A percentile compares a stretch with the other conserved stretches of the same genome.
These are phyloP conservation scores for Kazachstania sp. DNA, from an alignment of 1,139 yeast species.

Conservation along the genomic window DNA sequence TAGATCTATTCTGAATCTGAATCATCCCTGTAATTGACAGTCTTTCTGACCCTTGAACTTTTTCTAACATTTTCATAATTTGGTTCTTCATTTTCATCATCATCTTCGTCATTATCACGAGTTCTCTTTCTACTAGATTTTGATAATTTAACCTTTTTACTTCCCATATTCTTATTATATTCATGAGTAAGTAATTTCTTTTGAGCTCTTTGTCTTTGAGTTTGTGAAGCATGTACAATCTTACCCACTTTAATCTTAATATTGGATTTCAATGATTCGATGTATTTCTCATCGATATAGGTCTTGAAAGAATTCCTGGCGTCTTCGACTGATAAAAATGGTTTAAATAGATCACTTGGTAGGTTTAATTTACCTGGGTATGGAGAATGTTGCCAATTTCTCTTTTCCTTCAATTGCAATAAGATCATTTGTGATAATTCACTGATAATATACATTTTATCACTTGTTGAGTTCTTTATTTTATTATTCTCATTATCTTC, in stretches of 20 bases:
- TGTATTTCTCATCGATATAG: conserved; percentile 19
- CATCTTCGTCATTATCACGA: conserved; percentile 7
- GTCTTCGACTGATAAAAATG: conserved; percentile 38
- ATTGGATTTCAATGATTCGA: conserved; percentile 18
- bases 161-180: conserved; percentile 6
- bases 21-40: conserved; percentile 37
- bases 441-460: conserved; percentile 51
- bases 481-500: conserved; percentile 7
- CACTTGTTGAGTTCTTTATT: conserved; percentile 12
- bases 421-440: conserved; percentile 66
- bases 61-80: conserved; percentile 33
- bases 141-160: neutral
- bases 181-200: conserved; percentile 26
- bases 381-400: conserved; percentile 62
- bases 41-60: conserved; percentile 37
- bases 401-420: conserved; percentile 47
- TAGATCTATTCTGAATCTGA: conserved; percentile 26
- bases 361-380: conserved; percentile 75
- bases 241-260: conserved; percentile 24
- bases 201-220: conserved; percentile 26
- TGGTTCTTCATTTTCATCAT: conserved; percentile 10
- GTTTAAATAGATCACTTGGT: conserved; percentile 55
- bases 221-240: conserved; percentile 23
- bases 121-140: neutral
- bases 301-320: conserved; percentile 31